Evolutionary conservation across 2,329 filamentous ascomycete species (phyloP), one percentile per base, ranked within the genome.

Genomic region (Ceratocystiopsis minuta): DNA sequence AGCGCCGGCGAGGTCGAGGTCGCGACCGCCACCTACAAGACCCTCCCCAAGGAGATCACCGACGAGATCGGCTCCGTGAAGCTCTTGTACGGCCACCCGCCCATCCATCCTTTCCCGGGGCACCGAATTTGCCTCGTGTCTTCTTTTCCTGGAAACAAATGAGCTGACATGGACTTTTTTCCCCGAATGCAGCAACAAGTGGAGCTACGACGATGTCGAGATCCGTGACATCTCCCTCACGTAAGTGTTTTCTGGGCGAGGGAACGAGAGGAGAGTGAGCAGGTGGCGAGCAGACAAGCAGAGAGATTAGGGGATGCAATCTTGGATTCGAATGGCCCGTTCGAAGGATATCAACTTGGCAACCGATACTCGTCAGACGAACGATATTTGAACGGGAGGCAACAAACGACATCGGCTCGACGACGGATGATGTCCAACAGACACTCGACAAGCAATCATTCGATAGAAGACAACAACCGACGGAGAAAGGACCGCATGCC

Each of bases 171-270:
- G 24, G 24, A 6, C n/a, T 44, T 37, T 46, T 18, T 38, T 38
- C 14, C 13, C 7, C 24, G 24, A 28, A 28, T 45, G 17, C 41
- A 51, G 49, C 53, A 54, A 90, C 80, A 93, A 92, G 71, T 94
- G 87, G 69, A 68, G 69, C 70, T 98, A 96, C 71, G 90, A 90
- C 65, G 84, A 96, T 79, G 88, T 98, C 62, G 90, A 98, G 77
- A 90, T 98, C 69, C 80, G 88, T 67, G 90, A 98, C 66, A 96
- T 98, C 72, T 98, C 90, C 60, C 76, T 98, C 72, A 96, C 88
- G 90, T 98, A 92, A 72, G 84, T 51, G 49, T 46, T 48, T 33
- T 37, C 11, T 31, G 37, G 38, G 17, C 24, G 7, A 10, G 24
- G 11, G 24, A 10, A 9, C 6, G 7, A 28, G 24, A 4, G 7